Evolutionary conservation across 2,329 filamentous ascomycete genomes (phyloP), one percentile per base, ranked within the genome.

Genomic region (Paecilomyces fulvus): DNA sequence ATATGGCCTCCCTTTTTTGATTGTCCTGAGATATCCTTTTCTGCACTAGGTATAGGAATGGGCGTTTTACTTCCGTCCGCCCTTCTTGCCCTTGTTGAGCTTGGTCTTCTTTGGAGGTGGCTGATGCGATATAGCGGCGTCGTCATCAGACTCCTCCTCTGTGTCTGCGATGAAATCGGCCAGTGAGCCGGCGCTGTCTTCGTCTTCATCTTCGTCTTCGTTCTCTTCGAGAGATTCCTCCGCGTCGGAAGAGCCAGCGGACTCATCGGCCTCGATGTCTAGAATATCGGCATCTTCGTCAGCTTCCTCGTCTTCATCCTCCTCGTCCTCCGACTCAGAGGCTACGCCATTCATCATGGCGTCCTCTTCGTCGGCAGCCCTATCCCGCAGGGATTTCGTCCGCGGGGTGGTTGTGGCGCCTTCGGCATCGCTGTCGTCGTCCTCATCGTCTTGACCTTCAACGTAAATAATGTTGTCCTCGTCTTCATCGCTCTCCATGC

Each of bases 381-480:
- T 75, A 17, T 71, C 69, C 55, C 69, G 70, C 58, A 71, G 73
- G 56, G 65, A 70, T 65, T 65, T 70, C 63, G 59, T 72, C 61
- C 61, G 70, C 60, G 63, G 69, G 55, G 58, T 69, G 61, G 53
- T 58, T 28, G 61, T 61, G 56, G 57, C 54, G 11, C 62, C 60
- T 55, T 73, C 69, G 17, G 62, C 64, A 48, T 70, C 70, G 50
- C 66, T 68, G 51, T 69, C 70, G 20, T 71, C 69, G 25, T 75
- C 72, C 20, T 81, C 78, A 30, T 85, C 81, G 30, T 87, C 85
- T 65, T 91, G 82, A 0, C 89, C 91, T 70, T 96, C 92, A 1
- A 96, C 89, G 69, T 94, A 96, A 54, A 96, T 87, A 3, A 95
- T 80, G 20, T 81, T 84, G n/a, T 84, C 83, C 60, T 90, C 86